Conservation (phyloP, 2,329 filamentous ascomycete genomes). For the Colletotrichum scovillei region DNA sequence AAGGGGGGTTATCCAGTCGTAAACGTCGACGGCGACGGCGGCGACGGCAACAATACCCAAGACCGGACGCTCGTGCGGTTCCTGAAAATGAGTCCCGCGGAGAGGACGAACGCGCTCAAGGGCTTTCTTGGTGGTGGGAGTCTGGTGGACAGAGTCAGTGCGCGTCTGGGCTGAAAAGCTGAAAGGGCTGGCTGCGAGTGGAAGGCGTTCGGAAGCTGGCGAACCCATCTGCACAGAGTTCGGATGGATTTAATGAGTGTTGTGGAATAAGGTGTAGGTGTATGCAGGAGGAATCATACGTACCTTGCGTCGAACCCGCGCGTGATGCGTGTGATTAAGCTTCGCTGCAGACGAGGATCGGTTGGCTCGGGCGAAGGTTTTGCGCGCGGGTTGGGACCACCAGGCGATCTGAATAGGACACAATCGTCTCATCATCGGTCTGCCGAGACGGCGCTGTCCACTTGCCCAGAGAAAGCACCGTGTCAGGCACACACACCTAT, state of each 20-base stretch:
- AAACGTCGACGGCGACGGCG: not conserved
- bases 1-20: conserved; percentile 36
- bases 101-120: conserved; percentile 41
- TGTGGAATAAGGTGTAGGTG: not conserved
- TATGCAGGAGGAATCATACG: not conserved
- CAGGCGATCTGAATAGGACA: conserved; percentile 14
- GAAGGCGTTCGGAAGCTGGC: not conserved
- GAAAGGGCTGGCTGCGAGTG: not conserved
- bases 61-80: conserved; percentile 45
- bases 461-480: not conserved
- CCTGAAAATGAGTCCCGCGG: conserved; percentile 42
- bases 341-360: conserved; percentile 13
- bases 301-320: not conserved
- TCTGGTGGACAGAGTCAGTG: conserved; percentile 22
- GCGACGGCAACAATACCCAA: conserved; percentile 14
- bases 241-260: conserved; percentile 23
- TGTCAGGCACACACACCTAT: not conserved
- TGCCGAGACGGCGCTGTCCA: not conserved
- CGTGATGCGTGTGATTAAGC: not conserved
- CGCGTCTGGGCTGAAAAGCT: conserved; percentile 10
- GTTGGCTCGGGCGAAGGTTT: conserved; percentile 18
- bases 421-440: not conserved
- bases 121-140: conserved; percentile 41
- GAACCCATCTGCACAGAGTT: conserved; percentile 20
- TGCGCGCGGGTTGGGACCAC: not conserved